phyloP scores from a whole-genome alignment of 805 yeast species.

The Yamadazyma laniorum region DNA sequence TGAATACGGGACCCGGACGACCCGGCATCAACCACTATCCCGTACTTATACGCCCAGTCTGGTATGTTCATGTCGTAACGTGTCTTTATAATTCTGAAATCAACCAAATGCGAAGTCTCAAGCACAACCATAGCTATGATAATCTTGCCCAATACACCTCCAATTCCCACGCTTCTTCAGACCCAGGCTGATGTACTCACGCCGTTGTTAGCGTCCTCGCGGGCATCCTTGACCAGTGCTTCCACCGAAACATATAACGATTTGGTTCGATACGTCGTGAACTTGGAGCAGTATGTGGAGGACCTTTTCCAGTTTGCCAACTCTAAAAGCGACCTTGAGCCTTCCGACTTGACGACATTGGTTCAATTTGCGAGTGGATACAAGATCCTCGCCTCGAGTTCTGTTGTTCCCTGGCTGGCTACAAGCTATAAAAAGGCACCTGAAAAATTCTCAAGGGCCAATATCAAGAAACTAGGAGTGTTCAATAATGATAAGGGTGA shows the following conservation, averaged over 20 bases:
- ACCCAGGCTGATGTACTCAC: constrained; percentile 4
- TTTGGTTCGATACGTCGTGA: constrained; percentile 27
- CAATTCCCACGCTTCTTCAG: constrained; percentile 5
- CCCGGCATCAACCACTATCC: constrained; percentile 92
- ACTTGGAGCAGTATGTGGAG: constrained; percentile 36
- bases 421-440: not conserved
- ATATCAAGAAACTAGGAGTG: not conserved
- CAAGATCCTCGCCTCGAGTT: not conserved
- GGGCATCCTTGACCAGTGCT: constrained; percentile 9
- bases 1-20: constrained; percentile 91
- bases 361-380: not conserved
- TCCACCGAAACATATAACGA: constrained; percentile 15
- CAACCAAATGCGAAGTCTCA: too few species aligned
- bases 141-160: constrained; percentile 15
- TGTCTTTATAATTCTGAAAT: not conserved
- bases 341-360: not conserved
- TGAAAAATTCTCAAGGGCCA: not conserved
- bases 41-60: constrained; percentile 47
- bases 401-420: constrained; percentile 6
- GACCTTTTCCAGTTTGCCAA: constrained; percentile 18
- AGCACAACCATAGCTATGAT: constrained; percentile 14
- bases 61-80: constrained; percentile 13
- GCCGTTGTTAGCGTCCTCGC: constrained; percentile 6
- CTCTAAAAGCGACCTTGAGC: not conserved
- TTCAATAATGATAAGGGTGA: constrained; percentile 4